Evolutionary conservation across 805 yeast species (phyloP).

Genomic region (Metschnikowia matae): DNA sequence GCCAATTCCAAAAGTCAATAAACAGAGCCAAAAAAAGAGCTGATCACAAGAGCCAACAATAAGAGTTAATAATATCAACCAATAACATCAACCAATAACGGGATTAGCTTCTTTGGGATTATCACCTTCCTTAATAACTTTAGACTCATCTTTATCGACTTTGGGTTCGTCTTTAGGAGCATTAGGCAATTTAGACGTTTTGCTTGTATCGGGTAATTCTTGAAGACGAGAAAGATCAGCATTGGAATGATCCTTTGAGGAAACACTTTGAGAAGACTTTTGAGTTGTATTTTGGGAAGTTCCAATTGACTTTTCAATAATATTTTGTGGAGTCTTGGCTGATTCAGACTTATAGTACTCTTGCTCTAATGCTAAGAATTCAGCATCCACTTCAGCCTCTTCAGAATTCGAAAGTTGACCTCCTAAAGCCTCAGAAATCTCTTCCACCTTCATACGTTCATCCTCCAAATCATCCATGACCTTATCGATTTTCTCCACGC

Average conservation of each 20-base stretch:
- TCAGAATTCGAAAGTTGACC: conserved; percentile 38
- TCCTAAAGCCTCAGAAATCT: conserved; percentile 54
- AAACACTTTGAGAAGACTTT: too few species aligned
- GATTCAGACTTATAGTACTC: conserved; percentile 28
- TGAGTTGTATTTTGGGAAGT: too few species aligned
- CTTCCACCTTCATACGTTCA: conserved; percentile 74
- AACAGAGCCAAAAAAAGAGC: too few species aligned
- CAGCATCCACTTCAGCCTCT: conserved; percentile 66
- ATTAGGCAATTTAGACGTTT: conserved; percentile 10
- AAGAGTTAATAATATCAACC: too few species aligned
- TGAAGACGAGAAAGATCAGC: not conserved
- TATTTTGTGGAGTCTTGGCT: too few species aligned
- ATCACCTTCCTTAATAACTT: not conserved
- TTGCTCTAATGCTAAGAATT: conserved; percentile 47
- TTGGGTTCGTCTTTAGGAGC: conserved; percentile 9
- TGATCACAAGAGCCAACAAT: too few species aligned
- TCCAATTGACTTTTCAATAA: too few species aligned
- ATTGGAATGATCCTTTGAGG: not conserved
- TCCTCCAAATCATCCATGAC: conserved; percentile 83
- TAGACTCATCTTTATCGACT: conserved; percentile 6
- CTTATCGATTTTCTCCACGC: conserved; percentile 70
- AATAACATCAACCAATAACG: too few species aligned
- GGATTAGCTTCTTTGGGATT: too few species aligned
- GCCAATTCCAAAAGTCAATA: too few species aligned
- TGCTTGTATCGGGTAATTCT: conserved; percentile 10